Evolutionary conservation across 1,284 basidiomycete species (phyloP).

Genomic region (Sparassis latifolia): DNA sequence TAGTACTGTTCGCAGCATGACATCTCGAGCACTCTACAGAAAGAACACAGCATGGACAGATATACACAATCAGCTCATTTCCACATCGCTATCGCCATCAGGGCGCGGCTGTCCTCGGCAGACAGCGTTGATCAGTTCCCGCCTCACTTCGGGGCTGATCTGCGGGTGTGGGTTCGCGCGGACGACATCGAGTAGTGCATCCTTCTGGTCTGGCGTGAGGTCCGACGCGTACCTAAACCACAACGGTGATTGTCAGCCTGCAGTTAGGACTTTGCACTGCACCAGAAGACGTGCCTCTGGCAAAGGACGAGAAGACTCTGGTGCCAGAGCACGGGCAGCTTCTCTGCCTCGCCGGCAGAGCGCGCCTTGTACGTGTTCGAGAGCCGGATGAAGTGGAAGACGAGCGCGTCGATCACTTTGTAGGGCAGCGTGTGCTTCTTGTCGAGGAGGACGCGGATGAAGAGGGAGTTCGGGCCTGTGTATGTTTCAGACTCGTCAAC

Average conservation of each 20-base stretch:
- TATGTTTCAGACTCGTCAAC: not conserved
- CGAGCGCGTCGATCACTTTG: constrained; percentile 95
- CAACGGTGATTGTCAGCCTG: not conserved
- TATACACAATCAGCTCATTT: constrained; percentile 16
- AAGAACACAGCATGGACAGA: too few relatives aligned
- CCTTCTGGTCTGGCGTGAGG: constrained; percentile 95
- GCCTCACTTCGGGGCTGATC: constrained; percentile 85
- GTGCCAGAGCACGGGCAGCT: constrained; percentile 96
- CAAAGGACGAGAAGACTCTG: constrained; percentile 93
- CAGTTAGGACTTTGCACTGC: not conserved
- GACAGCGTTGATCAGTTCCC: constrained; percentile 78
- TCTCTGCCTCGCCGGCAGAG: constrained; percentile 57
- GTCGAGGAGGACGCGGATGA: constrained; percentile 95
- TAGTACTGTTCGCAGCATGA: too few relatives aligned
- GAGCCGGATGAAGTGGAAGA: constrained; percentile 96
- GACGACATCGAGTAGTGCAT: constrained; percentile 92
- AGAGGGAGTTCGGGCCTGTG: constrained; percentile 87
- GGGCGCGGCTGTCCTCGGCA: constrained; percentile 61
- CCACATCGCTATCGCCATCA: constrained; percentile 37
- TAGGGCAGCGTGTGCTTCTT: constrained; percentile 98
- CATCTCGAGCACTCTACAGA: too few relatives aligned
- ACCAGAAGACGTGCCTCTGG: constrained; percentile 59
- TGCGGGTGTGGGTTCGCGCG: constrained; percentile 84
- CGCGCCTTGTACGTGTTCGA: constrained; percentile 83
- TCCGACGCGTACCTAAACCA: constrained; percentile 89